Evolutionary conservation across 495 filamentous ascomycete species (phyloP).

Genomic region (Annulohypoxylon bovei): DNA sequence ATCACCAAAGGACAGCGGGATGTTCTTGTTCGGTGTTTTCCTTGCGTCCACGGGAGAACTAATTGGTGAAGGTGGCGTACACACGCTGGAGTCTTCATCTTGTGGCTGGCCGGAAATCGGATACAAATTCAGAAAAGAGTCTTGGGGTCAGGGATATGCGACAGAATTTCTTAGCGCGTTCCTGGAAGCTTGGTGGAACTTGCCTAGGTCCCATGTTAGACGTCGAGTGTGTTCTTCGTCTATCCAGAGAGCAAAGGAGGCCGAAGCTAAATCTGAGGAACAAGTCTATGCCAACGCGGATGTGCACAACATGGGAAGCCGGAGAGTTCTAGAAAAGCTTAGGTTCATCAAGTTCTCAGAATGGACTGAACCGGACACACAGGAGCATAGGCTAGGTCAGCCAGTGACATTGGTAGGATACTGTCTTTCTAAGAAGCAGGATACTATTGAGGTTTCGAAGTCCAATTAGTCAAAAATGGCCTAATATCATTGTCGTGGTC

Average conservation of each 20-base stretch:
- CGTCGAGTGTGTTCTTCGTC: conserved; percentile 3
- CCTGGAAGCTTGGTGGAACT: conserved; percentile 47
- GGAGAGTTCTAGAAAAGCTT: conserved; percentile 24
- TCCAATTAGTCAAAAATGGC: neutral
- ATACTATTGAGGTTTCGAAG: neutral
- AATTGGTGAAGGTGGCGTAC: conserved; percentile 53
- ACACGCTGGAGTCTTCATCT: conserved; percentile 29
- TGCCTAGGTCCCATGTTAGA: conserved; percentile 44
- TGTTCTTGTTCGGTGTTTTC: conserved; percentile 56
- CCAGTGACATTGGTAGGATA: conserved; percentile 15
- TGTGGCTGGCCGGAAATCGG: conserved; percentile 60
- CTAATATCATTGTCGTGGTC: too few relatives aligned
- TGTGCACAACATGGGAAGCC: conserved; percentile 11
- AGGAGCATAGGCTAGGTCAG: conserved; percentile 14
- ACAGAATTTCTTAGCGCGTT: conserved; percentile 59
- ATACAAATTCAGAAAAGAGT: conserved; percentile 56
- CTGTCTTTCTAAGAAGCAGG: neutral
- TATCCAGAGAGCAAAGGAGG: neutral
- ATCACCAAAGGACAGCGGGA: conserved; percentile 25
- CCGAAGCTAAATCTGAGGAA: neutral
- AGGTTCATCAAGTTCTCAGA: conserved; percentile 22
- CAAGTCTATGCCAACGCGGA: conserved; percentile 19
- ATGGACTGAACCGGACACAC: conserved; percentile 17
- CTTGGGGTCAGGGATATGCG: conserved; percentile 58
- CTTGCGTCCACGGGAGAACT: conserved; percentile 48